Conservation (phyloP, 1,139 yeast genomes). For the Blastobotrys petasosporus region DNA sequence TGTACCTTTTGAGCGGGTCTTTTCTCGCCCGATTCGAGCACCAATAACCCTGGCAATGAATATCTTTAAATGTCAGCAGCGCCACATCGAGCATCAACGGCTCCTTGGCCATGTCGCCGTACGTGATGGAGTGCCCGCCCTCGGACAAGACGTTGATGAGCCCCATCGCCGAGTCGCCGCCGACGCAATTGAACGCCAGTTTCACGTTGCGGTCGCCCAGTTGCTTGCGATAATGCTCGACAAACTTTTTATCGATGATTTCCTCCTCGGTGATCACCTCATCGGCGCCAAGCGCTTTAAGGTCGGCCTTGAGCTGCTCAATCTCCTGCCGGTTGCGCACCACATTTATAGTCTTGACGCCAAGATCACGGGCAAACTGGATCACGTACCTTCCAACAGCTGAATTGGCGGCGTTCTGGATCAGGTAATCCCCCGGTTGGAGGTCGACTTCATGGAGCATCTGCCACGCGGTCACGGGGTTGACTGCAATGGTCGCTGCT, state of each 20-base stretch:
- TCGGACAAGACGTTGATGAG: conserved; percentile 71
- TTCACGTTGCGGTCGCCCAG: conserved; percentile 48
- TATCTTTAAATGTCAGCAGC: conserved; percentile 78
- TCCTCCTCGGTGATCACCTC: conserved; percentile 87
- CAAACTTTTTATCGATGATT: conserved; percentile 60
- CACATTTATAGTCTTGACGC: conserved; percentile 77
- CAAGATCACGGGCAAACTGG: conserved; percentile 75
- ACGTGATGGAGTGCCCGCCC: conserved; percentile 74
- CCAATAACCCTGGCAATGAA: conserved; percentile 91
- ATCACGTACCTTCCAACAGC: conserved; percentile 94
- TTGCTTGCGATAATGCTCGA: conserved; percentile 56
- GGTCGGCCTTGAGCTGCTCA: conserved; percentile 53
- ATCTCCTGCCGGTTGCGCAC: conserved; percentile 80
- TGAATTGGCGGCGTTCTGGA: conserved; percentile 94
- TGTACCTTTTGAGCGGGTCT: conserved; percentile 56
- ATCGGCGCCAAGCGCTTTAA: conserved; percentile 72
- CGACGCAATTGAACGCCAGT: conserved; percentile 86
- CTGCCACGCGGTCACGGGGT: conserved; percentile 89
- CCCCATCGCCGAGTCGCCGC: conserved; percentile 78
- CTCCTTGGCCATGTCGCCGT: conserved; percentile 97
- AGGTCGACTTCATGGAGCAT: conserved; percentile 68
- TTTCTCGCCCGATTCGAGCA: conserved; percentile 69
- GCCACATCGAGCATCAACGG: conserved; percentile 89
- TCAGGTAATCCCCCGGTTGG: conserved; percentile 78
- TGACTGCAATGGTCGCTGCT: conserved; percentile 86